Evolutionary conservation across 768 basidiomycete species (phyloP).

Genomic region (Boletus bicolor): DNA sequence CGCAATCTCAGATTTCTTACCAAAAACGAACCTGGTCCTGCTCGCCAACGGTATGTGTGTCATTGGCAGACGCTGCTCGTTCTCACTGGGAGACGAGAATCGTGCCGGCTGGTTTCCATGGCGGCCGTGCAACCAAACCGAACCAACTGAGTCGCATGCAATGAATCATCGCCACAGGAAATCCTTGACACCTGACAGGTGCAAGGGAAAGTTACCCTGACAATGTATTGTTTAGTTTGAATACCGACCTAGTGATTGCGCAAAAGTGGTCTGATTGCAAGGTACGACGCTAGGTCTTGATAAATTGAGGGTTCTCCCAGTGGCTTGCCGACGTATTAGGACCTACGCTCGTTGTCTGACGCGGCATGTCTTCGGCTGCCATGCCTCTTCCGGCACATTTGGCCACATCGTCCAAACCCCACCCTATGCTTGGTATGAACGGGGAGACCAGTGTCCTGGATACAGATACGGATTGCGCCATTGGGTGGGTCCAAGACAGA

Average conservation of each 20-base stretch:
- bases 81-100: background rate
- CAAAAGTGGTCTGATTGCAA: slow-evolving; percentile 11
- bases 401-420: background rate
- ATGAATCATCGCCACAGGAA: background rate
- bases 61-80: background rate
- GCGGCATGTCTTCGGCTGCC: slow-evolving; percentile 5
- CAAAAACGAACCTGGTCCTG: background rate
- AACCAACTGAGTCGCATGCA: background rate
- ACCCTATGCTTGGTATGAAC: background rate
- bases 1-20: background rate
- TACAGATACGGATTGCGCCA: background rate
- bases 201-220: slow-evolving; percentile 1
- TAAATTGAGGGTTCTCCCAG: background rate
- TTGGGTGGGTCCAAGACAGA: background rate
- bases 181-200: background rate
- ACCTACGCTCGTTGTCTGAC: background rate
- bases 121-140: background rate
- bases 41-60: background rate
- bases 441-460: background rate
- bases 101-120: slow-evolving; percentile 19
- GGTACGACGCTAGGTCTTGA: background rate
- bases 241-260: background rate
- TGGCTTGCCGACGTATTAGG: background rate
- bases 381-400: background rate
- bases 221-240: background rate